phyloP scores from a whole-genome alignment of 2,329 filamentous ascomycete genomes.

The Aspergillus sp. region DNA sequence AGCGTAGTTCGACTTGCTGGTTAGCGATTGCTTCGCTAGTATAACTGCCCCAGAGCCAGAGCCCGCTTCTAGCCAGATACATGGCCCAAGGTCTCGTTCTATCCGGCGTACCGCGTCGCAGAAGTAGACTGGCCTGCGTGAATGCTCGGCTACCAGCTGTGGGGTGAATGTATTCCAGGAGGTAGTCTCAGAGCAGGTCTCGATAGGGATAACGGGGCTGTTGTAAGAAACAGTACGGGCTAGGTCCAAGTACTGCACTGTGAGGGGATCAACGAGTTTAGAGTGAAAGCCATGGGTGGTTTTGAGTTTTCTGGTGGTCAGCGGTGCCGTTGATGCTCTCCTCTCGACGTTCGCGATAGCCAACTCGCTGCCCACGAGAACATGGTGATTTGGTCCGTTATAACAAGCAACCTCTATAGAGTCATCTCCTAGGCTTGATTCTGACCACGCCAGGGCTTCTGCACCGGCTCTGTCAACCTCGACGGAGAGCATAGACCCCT shows the following conservation, averaged over 20 bases:
- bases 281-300: constrained; percentile 53
- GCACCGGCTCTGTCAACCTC: not conserved
- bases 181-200: constrained; percentile 1
- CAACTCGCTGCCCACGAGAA: constrained; percentile 38
- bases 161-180: not conserved
- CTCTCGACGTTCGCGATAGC: constrained; percentile 28
- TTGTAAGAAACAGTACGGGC: constrained; percentile 31
- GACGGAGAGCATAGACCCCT: constrained; percentile 36
- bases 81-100: not conserved
- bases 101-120: not conserved
- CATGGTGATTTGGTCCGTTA: constrained; percentile 46
- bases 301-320: constrained; percentile 36
- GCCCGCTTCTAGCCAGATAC: not conserved
- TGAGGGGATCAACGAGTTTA: constrained; percentile 38
- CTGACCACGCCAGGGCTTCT: constrained; percentile 19
- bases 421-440: not conserved
- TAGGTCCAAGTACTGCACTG: constrained; percentile 23
- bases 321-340: not conserved
- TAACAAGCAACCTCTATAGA: constrained; percentile 46
- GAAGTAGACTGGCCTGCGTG: not conserved
- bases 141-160: not conserved
- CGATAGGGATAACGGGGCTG: constrained; percentile 29
- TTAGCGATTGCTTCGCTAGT: not conserved
- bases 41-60: not conserved
- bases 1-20: not conserved